A percentile compares a stretch with the other conserved stretches of the same genome.
phyloP scores from a whole-genome alignment of 768 basidiomycete genomes.

The Kwoniella dejecticola region DNA sequence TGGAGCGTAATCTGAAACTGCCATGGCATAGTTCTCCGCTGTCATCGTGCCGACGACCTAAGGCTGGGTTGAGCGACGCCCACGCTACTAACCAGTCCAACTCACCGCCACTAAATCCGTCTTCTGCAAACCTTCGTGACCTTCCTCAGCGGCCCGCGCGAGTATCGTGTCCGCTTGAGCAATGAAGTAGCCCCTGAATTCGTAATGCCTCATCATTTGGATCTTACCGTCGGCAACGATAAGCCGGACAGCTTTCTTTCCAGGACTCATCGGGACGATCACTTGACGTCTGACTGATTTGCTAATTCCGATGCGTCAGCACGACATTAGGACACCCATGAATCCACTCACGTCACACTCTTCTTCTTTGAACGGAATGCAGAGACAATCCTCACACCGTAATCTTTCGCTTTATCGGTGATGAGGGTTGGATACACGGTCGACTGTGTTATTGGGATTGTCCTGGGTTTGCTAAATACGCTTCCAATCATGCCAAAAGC shows the following conservation, averaged over 20 bases:
- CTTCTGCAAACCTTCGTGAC: constrained; percentile 56
- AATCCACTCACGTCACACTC: constrained; percentile 34
- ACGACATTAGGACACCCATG: no score
- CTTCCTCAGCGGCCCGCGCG: constrained; percentile 64
- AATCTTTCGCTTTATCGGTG: constrained; percentile 55
- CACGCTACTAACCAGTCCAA: background rate
- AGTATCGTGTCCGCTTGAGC: constrained; percentile 66
- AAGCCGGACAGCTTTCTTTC: constrained; percentile 68
- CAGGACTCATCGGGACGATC: constrained; percentile 65
- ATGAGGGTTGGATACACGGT: constrained; percentile 28
- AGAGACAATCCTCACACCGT: constrained; percentile 58
- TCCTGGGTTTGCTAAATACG: no score
- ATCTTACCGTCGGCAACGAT: constrained; percentile 72
- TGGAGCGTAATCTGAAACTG: constrained; percentile 61
- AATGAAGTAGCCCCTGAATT: constrained; percentile 73
- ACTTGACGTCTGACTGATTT: constrained; percentile 60
- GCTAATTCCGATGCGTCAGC: constrained; percentile 55
- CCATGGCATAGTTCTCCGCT: constrained; percentile 71
- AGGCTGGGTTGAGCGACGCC: background rate
- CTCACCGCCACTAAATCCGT: constrained; percentile 6
- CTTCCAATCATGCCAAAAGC: background rate
- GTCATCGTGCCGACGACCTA: constrained; percentile 65
- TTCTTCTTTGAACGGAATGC: constrained; percentile 57
- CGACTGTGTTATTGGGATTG: constrained; percentile 1
- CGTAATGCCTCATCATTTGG: constrained; percentile 65